Conservation (phyloP, 1,284 basidiomycete genomes). For the Anthracocystis walkeri region DNA sequence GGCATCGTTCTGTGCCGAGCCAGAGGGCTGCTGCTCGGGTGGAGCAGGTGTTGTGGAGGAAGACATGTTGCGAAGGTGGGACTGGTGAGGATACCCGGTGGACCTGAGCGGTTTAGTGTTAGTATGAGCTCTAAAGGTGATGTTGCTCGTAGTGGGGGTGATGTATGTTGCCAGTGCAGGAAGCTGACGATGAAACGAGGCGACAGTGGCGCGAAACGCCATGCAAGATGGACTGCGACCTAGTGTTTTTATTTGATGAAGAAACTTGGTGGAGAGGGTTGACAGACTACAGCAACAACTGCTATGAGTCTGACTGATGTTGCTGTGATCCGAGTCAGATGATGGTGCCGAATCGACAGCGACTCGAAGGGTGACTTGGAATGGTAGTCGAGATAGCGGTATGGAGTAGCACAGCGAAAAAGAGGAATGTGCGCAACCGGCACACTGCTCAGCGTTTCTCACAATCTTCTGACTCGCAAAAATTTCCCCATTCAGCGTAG, state of each 20-base stretch:
- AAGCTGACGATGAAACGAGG: slow-evolving; percentile 12
- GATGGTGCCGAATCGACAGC: not conserved
- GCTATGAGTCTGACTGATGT: not conserved
- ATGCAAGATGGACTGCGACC: slow-evolving; percentile 33
- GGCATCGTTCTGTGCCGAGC: slow-evolving; percentile 19
- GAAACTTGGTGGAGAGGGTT: not conserved
- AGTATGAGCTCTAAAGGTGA: not conserved
- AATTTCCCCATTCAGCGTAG: slow-evolving; percentile 4
- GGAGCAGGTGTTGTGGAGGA: slow-evolving; percentile 31
- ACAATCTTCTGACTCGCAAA: slow-evolving; percentile 11
- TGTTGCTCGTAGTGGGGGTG: not conserved
- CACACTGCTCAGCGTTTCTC: not conserved
- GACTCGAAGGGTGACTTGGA: slow-evolving; percentile 5
- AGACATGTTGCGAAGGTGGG: slow-evolving; percentile 31
- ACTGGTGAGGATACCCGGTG: not conserved
- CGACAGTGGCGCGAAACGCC: slow-evolving; percentile 24
- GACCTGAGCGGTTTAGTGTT: not conserved
- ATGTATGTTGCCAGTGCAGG: slow-evolving; percentile 13
- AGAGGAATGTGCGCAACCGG: slow-evolving; percentile 6
- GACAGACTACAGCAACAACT: not conserved
- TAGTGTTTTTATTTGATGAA: slow-evolving; percentile 8
- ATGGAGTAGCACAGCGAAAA: not conserved
- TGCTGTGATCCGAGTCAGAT: slow-evolving; percentile 4
- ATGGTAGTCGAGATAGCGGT: not conserved
- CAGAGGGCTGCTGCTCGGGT: slow-evolving; percentile 26